Evolutionary conservation across 2,329 filamentous ascomycete species (phyloP).

Genomic region (Fusarium keratoplasticum): DNA sequence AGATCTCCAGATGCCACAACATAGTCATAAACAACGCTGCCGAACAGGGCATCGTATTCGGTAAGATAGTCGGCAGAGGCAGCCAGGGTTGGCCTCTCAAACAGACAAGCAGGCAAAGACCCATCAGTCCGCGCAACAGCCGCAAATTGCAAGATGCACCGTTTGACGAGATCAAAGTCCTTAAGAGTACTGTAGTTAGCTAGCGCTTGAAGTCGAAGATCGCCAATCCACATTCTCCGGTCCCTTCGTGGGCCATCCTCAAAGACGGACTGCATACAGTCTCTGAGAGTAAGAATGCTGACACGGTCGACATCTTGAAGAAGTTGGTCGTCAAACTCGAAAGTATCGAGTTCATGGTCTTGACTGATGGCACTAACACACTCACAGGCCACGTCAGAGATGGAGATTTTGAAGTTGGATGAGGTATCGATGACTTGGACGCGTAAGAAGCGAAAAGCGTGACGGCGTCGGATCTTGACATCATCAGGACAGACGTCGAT

Average conservation of each 20-base stretch:
- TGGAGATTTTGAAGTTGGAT: not conserved
- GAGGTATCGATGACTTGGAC: not conserved
- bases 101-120: not conserved
- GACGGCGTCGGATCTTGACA: not conserved
- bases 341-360: not conserved
- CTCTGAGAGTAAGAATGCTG: constrained; percentile 48
- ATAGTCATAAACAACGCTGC: not conserved
- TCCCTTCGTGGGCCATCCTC: constrained; percentile 53
- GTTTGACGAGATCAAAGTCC: constrained; percentile 42
- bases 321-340: not conserved
- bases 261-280: constrained; percentile 55
- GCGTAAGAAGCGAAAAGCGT: not conserved
- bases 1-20: not conserved
- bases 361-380: not conserved
- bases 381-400: not conserved
- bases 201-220: constrained; percentile 51
- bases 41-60: not conserved
- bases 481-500: constrained; percentile 17
- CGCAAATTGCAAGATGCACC: not conserved
- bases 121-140: not conserved
- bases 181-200: constrained; percentile 52
- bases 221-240: constrained; percentile 52
- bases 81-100: not conserved
- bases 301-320: not conserved
- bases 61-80: not conserved